These are phyloP conservation scores for Xerocomellus amylosporus DNA, from an alignment of 768 basidiomycete genomes.

Conservation along the genomic window DNA sequence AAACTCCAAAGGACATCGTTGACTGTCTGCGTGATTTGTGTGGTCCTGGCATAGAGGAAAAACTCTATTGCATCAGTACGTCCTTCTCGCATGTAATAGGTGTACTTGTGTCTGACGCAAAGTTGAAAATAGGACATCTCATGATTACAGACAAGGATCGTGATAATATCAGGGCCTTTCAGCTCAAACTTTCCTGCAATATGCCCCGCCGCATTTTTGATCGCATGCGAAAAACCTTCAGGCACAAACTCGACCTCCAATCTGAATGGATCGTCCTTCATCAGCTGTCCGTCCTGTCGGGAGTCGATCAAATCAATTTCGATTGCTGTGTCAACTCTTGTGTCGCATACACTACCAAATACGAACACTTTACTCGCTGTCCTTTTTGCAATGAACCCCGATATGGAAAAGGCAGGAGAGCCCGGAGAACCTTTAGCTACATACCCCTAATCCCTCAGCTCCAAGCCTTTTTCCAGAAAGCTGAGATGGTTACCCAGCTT, in stretches of 20 bases:
- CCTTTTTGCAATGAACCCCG: too few relatives aligned
- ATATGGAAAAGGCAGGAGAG: too few relatives aligned
- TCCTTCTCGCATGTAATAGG: too few relatives aligned
- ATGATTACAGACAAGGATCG: background rate
- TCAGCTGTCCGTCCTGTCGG: background rate
- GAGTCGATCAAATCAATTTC: background rate
- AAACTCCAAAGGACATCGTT: too few relatives aligned
- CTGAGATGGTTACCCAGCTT: background rate
- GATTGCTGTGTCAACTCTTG: background rate
- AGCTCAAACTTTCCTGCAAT: background rate
- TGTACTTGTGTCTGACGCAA: background rate
- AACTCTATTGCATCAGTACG: too few relatives aligned
- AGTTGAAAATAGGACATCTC: background rate
- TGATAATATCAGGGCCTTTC: background rate
- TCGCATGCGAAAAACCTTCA: background rate
- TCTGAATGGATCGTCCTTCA: background rate
- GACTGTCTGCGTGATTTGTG: too few relatives aligned
- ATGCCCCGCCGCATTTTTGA: background rate
- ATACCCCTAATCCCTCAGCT: too few relatives aligned
- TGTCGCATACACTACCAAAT: background rate
- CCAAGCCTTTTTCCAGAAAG: background rate
- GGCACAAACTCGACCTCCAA: background rate
- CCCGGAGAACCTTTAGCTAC: too few relatives aligned
- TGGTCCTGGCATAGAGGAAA: too few relatives aligned
- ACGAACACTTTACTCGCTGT: background rate